Percentiles rank a stretch among this genome's conserved stretches.
These are phyloP conservation scores for Cladosporium sp. DNA, from an alignment of 2,329 filamentous ascomycete genomes.

Conservation along the genomic window DNA sequence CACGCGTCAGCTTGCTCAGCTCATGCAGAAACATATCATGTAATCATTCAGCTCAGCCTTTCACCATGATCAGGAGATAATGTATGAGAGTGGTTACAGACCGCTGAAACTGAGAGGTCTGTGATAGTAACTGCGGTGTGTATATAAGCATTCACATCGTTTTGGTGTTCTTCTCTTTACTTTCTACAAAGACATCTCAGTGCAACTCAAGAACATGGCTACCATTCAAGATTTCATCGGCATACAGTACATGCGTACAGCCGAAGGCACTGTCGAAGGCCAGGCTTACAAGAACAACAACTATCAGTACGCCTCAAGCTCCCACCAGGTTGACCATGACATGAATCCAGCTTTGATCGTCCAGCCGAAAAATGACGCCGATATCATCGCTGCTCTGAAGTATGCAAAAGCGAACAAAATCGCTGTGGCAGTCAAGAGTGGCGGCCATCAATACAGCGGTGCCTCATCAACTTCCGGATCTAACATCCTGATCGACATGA, in stretches of 20 bases:
- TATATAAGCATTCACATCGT: background rate
- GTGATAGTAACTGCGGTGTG: background rate
- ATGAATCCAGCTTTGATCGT: conserved; percentile 41
- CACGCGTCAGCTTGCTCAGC: background rate
- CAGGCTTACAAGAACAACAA: conserved; percentile 14
- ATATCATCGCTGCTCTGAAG: conserved; percentile 39
- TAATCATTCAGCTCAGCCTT: background rate
- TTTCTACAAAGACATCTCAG: background rate
- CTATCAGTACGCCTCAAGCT: conserved; percentile 43
- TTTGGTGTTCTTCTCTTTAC: background rate
- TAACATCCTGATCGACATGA: conserved; percentile 47
- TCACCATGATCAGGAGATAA: background rate
- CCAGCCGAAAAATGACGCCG: conserved; percentile 40
- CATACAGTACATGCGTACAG: conserved; percentile 6
- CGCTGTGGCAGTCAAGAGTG: conserved; percentile 44
- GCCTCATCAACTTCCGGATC: conserved; percentile 43
- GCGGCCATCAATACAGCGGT: conserved; percentile 50
- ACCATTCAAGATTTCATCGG: conserved; percentile 12
- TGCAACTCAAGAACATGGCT: background rate
- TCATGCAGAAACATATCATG: background rate
- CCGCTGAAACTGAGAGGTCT: background rate
- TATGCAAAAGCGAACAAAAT: conserved; percentile 40
- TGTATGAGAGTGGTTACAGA: background rate
- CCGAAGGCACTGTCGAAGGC: background rate
- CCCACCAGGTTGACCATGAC: conserved; percentile 30